A percentile compares a stretch with the other conserved stretches of the same genome.
These are phyloP conservation scores for Wickerhamomyces bisporus DNA, from an alignment of 805 yeast genomes.

Conservation along the genomic window DNA sequence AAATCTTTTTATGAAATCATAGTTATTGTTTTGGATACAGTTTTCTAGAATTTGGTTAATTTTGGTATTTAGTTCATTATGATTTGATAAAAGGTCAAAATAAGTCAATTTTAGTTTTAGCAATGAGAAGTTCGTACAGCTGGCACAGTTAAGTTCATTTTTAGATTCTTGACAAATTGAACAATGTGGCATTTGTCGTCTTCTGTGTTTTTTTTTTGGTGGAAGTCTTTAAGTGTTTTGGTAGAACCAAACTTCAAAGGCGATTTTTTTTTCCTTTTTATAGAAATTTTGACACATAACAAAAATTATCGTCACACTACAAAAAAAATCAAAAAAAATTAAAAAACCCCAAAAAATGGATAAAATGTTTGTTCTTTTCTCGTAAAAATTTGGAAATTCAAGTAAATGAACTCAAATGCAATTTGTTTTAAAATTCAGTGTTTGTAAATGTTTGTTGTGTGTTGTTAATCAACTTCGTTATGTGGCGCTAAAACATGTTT, in stretches of 20 bases:
- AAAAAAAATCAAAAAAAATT: no score
- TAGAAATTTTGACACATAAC: no score
- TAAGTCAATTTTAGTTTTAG: constrained; percentile 13
- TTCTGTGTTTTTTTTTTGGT: not conserved
- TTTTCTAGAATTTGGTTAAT: constrained; percentile 13
- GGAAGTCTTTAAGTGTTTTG: not conserved
- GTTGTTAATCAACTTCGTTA: constrained; percentile 2
- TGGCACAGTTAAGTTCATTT: constrained; percentile 6
- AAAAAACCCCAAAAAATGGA: no score
- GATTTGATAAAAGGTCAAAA: constrained; percentile 7
- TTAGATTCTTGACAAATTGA: constrained; percentile 53
- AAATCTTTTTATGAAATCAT: constrained; percentile 9
- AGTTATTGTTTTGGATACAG: constrained; percentile 13
- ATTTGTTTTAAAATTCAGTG: no score
- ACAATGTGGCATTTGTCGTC: not conserved
- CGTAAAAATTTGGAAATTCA: no score
- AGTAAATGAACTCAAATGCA: no score
- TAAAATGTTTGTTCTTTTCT: no score
- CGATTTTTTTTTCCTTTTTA: no score
- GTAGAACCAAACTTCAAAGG: not conserved
- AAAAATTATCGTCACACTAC: no score
- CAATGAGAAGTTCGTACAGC: constrained; percentile 11
- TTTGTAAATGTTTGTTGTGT: no score
- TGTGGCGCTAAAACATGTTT: not conserved
- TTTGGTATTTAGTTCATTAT: constrained; percentile 1